Evolutionary conservation across 1,139 yeast species (phyloP), one percentile per base, ranked within the genome.

Genomic region (Hansenula lynferdii): DNA sequence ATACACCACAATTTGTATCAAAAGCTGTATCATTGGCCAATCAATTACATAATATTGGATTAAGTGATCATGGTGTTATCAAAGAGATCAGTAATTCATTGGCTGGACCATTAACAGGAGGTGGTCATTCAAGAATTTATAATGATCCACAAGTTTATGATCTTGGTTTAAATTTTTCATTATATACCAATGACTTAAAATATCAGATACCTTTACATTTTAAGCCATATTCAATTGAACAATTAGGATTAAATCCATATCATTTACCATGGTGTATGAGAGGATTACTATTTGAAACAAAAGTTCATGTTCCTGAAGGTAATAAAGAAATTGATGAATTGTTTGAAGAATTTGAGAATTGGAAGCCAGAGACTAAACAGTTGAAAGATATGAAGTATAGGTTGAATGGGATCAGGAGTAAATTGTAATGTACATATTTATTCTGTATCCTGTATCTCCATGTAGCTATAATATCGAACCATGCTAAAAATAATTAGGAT

Each of bases 231-330:
- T 77, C 80, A 43, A 67, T 81, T 35, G 72, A 78, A 8, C 75
- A 69, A 40, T 55, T 82, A 10, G 87, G 87, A 2, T 65, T 75
- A 34, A 89, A 90, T 58, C 96, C 97, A 1, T 90, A 76, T 54
- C 77, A 85, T 38, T 64, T 90, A 26, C 97, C 97, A 1, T 90
- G 97, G 97, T 85, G 95, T 53, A 74, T 87, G 61, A 67, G 96
- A 33, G 96, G 97, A 0, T 62, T 90, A 32, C 62, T 89, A 26
- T 72, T 76, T 49, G 82, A 89, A 56, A 62, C 74, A 42, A 39
- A 56, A 37, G 49, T 55, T 37, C 49, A 64, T 16, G 34, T 66
- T 38, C 33, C 51, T 34, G 45, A 67, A 60, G 72, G 80, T 31
- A 62, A 67, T 37, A 65, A 69, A 28, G 86, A 84, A 45, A 74